Conservation (phyloP, 345 rosid species). For the Euphorbia peplus region DNA sequence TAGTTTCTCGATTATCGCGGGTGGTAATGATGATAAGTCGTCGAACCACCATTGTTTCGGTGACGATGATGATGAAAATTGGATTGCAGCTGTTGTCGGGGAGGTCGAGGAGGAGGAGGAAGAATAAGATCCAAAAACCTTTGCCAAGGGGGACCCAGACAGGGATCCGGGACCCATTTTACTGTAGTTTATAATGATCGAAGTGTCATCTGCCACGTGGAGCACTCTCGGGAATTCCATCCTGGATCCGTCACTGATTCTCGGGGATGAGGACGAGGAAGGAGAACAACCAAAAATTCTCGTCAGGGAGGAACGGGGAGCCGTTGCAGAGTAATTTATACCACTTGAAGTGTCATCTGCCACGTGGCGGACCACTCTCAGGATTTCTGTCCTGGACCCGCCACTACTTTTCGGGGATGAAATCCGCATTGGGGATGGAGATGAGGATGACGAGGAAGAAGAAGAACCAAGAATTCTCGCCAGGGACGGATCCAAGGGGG, state of each 20-base stretch:
- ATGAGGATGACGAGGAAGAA: no score
- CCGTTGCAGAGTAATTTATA: no score
- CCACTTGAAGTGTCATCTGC: neutral
- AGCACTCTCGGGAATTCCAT: constrained; percentile 11
- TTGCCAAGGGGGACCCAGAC: no score
- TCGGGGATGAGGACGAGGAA: constrained; percentile 46
- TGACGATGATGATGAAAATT: constrained; percentile 21
- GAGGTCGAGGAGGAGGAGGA: no score
- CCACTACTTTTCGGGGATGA: neutral
- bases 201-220: no score
- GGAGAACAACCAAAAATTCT: constrained; percentile 19
- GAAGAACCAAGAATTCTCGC: no score
- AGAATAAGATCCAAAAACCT: no score
- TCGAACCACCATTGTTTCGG: constrained; percentile 78
- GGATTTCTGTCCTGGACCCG: neutral
- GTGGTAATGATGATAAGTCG: constrained; percentile 48
- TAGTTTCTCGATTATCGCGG: constrained; percentile 44
- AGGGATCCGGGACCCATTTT: no score
- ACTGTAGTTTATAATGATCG: no score
- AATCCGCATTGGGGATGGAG: no score
- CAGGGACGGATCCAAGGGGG: no score
- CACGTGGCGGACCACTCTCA: neutral
- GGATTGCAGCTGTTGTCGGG: constrained; percentile 25
- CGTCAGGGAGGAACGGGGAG: neutral
- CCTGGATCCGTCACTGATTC: constrained; percentile 35